phyloP scores from a whole-genome alignment of 78 protist species.

The Dictyostelium discoideum region DNA sequence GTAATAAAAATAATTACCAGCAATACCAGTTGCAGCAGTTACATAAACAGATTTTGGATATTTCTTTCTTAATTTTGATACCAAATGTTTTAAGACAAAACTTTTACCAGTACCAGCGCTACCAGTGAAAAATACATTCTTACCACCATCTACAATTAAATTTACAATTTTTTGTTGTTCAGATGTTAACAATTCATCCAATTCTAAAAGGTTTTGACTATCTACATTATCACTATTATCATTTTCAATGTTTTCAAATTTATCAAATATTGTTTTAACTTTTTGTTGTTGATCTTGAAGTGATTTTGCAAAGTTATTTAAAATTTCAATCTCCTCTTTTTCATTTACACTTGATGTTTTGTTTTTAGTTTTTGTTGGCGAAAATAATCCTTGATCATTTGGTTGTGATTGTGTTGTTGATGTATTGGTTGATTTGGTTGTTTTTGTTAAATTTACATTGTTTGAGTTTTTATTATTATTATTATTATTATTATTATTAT shows the following conservation, averaged over 20 bases:
- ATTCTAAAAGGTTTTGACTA: not conserved
- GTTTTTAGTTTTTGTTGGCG: not conserved
- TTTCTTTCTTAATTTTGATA: conserved; percentile 32
- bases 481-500: not conserved
- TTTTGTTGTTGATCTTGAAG: not conserved
- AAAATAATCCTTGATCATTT: not conserved
- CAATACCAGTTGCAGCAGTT: conserved; percentile 83
- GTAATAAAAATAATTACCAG: conserved; percentile 8
- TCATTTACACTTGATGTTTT: not conserved
- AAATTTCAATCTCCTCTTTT: not conserved
- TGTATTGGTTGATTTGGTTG: not conserved
- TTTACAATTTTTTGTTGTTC: conserved; percentile 60
- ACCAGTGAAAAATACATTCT: conserved; percentile 88
- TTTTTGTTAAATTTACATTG: not conserved
- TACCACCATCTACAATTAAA: conserved; percentile 62
- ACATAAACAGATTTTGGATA: conserved; percentile 60
- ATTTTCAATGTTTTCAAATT: not conserved
- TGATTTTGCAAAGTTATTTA: not conserved
- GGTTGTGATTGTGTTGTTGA: not conserved
- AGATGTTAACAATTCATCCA: conserved; percentile 7
- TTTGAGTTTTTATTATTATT: not conserved
- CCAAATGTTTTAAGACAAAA: conserved; percentile 70
- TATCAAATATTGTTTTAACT: not conserved
- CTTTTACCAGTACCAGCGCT: conserved; percentile 93
- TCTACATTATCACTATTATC: not conserved